These are phyloP conservation scores for Pichia sorboxylosa DNA, from an alignment of 1,139 yeast genomes.

Conservation along the genomic window DNA sequence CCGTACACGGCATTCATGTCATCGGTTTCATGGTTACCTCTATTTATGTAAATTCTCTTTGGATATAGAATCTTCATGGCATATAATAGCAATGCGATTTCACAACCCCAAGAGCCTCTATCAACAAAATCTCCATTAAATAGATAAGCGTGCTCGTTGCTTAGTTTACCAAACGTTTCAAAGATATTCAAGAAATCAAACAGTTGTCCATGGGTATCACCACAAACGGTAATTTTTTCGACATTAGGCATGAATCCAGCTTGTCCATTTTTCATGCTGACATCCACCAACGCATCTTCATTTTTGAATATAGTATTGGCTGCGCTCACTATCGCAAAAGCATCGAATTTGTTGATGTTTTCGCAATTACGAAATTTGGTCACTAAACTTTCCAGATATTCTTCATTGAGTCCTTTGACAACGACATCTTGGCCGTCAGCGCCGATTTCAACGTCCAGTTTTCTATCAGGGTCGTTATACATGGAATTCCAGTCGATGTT, in stretches of 20 bases:
- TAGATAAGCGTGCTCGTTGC: conserved; percentile 57
- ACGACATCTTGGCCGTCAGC: conserved; percentile 6
- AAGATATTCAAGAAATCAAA: conserved; percentile 80
- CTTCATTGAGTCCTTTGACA: conserved; percentile 26
- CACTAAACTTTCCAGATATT: conserved; percentile 57
- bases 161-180: conserved; percentile 53
- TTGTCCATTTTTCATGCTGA: conserved; percentile 32
- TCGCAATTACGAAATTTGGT: conserved; percentile 63
- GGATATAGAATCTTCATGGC: conserved; percentile 74
- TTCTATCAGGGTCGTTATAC: conserved; percentile 40
- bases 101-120: conserved; percentile 97
- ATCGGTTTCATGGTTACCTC: conserved; percentile 96
- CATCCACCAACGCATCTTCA: conserved; percentile 72
- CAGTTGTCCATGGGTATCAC: conserved; percentile 97
- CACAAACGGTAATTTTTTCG: conserved; percentile 64
- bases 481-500: conserved; percentile 32
- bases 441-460: conserved; percentile 4
- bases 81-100: conserved; percentile 76
- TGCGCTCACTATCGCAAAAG: conserved; percentile 68
- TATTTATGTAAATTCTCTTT: conserved; percentile 56
- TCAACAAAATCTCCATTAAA: conserved; percentile 98
- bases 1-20: conserved; percentile 97
- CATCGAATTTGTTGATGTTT: conserved; percentile 66
- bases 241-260: conserved; percentile 15
- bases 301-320: conserved; percentile 52